Base-by-base conservation (phyloP, 768 basidiomycete species). In the Mycena pura region DNA sequence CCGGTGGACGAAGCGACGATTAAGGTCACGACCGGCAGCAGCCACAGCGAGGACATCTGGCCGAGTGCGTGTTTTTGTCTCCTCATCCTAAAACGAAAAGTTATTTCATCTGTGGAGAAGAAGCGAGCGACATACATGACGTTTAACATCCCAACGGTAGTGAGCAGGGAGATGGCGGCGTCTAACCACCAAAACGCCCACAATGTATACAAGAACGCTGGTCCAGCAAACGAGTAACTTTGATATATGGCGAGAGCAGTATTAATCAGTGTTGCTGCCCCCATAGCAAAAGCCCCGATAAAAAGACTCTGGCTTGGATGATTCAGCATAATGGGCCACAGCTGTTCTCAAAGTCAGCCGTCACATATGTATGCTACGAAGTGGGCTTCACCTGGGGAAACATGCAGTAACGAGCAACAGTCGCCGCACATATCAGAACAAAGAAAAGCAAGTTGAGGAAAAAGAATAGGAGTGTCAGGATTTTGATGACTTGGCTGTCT, bases 151-250 rank as follows among this genome's bases (percentile, higher is more conserved):
- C 66, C 57, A 28, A 63, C 67, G 5, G 70, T 63, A 34, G 28
- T 56, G 15, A 84, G 21, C 3, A 82, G 48, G 0, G 88, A 86
- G 19, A 88, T 38, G 0, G 73, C 72, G 0, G 82, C 76, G 58
- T 88, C 86, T 34, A 84, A 38, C 89, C 88, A 90, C 88, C 89
- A 91, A 19, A 86, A 62, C 0, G 68, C 83, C 84, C 87, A 87
- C 40, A 87, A 66, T 8, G 75, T 60, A 41, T 82, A 86, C 1
- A 87, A 68, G 69, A 87, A 84, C 0, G 57, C 44, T 14, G 69
- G 73, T 3, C 86, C 85, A 3, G 84, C 84, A 39, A 86, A 81
- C 21, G 71, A 68, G 64, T 78, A 82, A 32, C 70, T 67, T n/a
- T 72, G 66, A 57, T 82, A 68, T 15, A 82, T 68, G 7, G 72